These are phyloP conservation scores for Daedaleopsis sinensis DNA, from an alignment of 768 basidiomycete species.

Conservation along the genomic window DNA sequence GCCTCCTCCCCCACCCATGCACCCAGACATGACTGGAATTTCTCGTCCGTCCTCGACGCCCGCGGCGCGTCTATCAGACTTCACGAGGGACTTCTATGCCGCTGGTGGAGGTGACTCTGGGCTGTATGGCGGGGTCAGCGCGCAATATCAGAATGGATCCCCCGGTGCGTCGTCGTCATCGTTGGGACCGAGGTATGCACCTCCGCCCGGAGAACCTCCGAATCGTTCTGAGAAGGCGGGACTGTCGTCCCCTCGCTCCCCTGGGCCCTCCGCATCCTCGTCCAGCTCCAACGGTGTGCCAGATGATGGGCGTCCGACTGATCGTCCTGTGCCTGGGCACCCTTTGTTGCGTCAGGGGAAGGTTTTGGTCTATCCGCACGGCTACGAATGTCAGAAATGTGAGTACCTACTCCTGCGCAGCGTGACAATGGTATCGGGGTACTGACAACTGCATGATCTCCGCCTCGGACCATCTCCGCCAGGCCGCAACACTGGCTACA, in stretches of 20 bases:
- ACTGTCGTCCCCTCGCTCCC: background rate
- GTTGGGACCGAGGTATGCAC: constrained; percentile 32
- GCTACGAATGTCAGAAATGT: constrained; percentile 72
- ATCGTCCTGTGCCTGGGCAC: constrained; percentile 62
- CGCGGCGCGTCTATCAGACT: constrained; percentile 46
- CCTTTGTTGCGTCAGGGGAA: constrained; percentile 64
- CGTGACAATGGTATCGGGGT: background rate
- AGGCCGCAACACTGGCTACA: constrained; percentile 81
- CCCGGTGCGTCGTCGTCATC: background rate
- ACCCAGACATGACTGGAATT: background rate
- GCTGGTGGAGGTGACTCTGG: constrained; percentile 39
- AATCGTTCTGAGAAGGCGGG: constrained; percentile 3
- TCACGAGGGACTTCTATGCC: constrained; percentile 65
- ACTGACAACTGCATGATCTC: background rate
- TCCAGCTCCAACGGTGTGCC: constrained; percentile 19
- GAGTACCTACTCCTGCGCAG: constrained; percentile 19
- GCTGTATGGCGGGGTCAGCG: constrained; percentile 15
- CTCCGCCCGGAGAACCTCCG: constrained; percentile 31
- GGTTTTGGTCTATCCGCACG: constrained; percentile 71
- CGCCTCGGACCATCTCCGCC: background rate
- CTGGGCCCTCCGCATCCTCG: background rate
- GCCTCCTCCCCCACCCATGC: constrained; percentile 13
- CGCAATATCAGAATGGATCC: constrained; percentile 10
- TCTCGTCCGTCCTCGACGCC: constrained; percentile 24
- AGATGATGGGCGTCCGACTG: constrained; percentile 67